Evolutionary conservation across 768 basidiomycete species (phyloP).

Genomic region (Lentinula aciculospora): DNA sequence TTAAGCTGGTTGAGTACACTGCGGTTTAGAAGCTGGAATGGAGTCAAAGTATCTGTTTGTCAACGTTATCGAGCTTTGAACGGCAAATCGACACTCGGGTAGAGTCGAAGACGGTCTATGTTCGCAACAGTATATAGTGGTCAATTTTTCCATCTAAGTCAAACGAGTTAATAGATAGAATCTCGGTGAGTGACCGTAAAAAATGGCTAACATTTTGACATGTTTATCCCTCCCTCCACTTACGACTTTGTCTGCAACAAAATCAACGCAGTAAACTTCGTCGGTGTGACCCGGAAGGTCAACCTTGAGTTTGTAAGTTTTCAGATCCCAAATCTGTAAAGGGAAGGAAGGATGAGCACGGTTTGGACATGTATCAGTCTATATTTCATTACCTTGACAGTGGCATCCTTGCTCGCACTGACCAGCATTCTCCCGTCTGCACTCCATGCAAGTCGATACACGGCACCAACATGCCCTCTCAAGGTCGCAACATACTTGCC

Average conservation of each 20-base stretch:
- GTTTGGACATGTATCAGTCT: neutral
- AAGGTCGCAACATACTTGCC: constrained; percentile 88
- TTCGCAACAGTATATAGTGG: too few species aligned
- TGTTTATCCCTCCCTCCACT: constrained; percentile 92
- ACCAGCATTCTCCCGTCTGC: constrained; percentile 89
- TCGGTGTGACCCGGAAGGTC: constrained; percentile 96
- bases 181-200: neutral
- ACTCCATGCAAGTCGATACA: constrained; percentile 94
- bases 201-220: constrained; percentile 78
- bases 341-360: neutral
- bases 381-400: constrained; percentile 68
- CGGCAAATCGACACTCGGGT: too few species aligned
- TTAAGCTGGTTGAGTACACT: too few species aligned
- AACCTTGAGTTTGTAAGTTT: constrained; percentile 90
- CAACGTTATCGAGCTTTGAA: too few species aligned
- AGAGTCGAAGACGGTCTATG: too few species aligned
- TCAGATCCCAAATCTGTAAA: constrained; percentile 88
- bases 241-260: constrained; percentile 98
- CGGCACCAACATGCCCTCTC: constrained; percentile 89
- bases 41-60: too few species aligned
- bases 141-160: constrained; percentile 3
- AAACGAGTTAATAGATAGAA: neutral
- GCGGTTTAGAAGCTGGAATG: too few species aligned
- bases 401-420: constrained; percentile 94
- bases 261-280: constrained; percentile 98